These are phyloP conservation scores for Boletus reticuloceps DNA, from an alignment of 768 basidiomycete species.

Conservation along the genomic window DNA sequence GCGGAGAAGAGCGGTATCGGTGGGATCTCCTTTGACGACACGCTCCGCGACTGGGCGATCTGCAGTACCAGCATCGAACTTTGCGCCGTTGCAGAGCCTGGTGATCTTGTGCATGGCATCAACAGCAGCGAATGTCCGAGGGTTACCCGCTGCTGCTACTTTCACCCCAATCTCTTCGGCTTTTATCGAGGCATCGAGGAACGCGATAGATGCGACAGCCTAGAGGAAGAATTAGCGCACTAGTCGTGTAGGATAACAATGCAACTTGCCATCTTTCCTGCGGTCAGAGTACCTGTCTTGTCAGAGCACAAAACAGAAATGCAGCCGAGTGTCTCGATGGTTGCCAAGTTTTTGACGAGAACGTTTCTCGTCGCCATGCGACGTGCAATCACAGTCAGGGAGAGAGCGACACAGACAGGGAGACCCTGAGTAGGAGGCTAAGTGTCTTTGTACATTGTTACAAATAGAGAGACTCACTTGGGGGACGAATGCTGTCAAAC, in stretches of 20 bases:
- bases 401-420: slow-evolving; percentile 46
- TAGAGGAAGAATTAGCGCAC: slow-evolving; percentile 8
- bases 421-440: slow-evolving; percentile 27
- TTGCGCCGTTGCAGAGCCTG: slow-evolving; percentile 58
- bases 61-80: slow-evolving; percentile 39
- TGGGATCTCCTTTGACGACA: slow-evolving; percentile 45
- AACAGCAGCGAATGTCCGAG: slow-evolving; percentile 24
- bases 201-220: slow-evolving; percentile 41
- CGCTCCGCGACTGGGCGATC: slow-evolving; percentile 32
- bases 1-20: slow-evolving; percentile 52
- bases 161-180: slow-evolving; percentile 19
- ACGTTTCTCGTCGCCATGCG: slow-evolving; percentile 48
- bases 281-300: slow-evolving; percentile 53
- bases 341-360: slow-evolving; percentile 50
- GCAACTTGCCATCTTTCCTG: slow-evolving; percentile 43
- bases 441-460: not conserved
- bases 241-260: not conserved
- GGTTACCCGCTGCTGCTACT: slow-evolving; percentile 6
- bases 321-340: slow-evolving; percentile 51
- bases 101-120: slow-evolving; percentile 37
- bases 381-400: slow-evolving; percentile 46
- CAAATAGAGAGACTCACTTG: slow-evolving; percentile 23
- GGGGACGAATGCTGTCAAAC: slow-evolving; percentile 41
- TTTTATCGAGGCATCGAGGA: slow-evolving; percentile 29
- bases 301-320: slow-evolving; percentile 55